Conservation (phyloP, 352 stramenopile genomes). For the Bremia lactucae region DNA sequence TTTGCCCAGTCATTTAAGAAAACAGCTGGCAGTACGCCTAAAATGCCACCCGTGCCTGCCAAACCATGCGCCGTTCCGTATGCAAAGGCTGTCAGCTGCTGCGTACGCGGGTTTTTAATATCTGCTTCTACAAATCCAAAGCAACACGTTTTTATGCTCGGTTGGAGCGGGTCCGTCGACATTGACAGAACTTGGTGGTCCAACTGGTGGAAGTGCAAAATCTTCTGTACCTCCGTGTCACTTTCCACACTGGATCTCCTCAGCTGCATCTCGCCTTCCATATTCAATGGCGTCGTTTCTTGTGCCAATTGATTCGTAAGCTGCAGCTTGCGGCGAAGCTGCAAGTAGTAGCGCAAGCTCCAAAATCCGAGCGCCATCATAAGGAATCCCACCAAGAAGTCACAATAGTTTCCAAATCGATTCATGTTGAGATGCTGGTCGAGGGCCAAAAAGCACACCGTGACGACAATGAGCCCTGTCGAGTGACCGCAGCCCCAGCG, state of each 20-base stretch:
- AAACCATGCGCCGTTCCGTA: constrained; percentile 84
- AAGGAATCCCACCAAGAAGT: constrained; percentile 64
- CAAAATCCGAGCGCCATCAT: constrained; percentile 56
- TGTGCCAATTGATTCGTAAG: constrained; percentile 6
- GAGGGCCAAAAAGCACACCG: constrained; percentile 40
- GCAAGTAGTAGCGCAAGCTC: constrained; percentile 41
- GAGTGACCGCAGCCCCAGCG: constrained; percentile 84
- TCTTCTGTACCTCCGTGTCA: constrained; percentile 26
- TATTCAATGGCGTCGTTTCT: constrained; percentile 25
- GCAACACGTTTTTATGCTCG: constrained; percentile 24
- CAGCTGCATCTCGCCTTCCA: constrained; percentile 7
- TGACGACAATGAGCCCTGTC: constrained; percentile 66
- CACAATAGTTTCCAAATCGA: constrained; percentile 43
- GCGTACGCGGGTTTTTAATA: constrained; percentile 47
- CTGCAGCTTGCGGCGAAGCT: constrained; percentile 25
- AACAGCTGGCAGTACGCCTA: constrained; percentile 82
- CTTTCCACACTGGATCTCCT: constrained; percentile 7
- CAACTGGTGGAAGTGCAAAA: constrained; percentile 24
- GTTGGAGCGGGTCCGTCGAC: constrained; percentile 1
- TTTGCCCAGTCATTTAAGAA: constrained; percentile 68
- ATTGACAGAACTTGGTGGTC: constrained; percentile 16
- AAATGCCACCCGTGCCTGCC: constrained; percentile 47
- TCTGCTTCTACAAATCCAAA: constrained; percentile 30
- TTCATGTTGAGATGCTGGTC: constrained; percentile 38
- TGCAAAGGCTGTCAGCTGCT: constrained; percentile 60